Percentiles rank a stretch among this genome's conserved stretches.
phyloP scores from a whole-genome alignment of 345 rosid genomes.

The Ceriops tagal region DNA sequence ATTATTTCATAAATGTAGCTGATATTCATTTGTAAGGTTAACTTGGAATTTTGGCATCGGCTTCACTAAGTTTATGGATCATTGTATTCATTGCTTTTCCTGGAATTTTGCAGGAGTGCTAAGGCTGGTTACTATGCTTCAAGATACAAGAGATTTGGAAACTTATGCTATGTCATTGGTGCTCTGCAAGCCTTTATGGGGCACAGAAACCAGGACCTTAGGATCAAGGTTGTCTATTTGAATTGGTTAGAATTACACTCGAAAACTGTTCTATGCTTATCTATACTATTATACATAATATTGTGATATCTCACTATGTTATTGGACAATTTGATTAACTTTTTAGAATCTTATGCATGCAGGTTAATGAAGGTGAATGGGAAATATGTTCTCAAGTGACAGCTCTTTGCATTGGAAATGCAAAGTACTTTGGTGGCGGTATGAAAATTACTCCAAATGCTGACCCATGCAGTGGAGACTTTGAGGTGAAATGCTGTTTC shows the following conservation, averaged over 20 bases:
- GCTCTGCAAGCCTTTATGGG: slow-evolving; percentile 87
- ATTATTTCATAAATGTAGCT: slow-evolving; percentile 90
- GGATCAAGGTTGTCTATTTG: slow-evolving; percentile 52
- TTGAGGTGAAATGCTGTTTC: slow-evolving; percentile 55
- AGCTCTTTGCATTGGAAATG: slow-evolving; percentile 91
- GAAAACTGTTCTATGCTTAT: neutral
- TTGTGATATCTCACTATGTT: neutral
- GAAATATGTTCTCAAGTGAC: slow-evolving; percentile 68
- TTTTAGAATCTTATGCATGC: slow-evolving; percentile 15
- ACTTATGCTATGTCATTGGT: slow-evolving; percentile 81
- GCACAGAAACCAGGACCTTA: slow-evolving; percentile 68
- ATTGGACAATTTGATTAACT: slow-evolving; percentile 1
- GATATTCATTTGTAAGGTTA: slow-evolving; percentile 87
- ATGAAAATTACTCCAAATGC: slow-evolving; percentile 97
- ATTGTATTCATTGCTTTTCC: slow-evolving; percentile 13
- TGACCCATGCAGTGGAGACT: slow-evolving; percentile 63
- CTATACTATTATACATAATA: neutral
- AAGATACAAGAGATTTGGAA: slow-evolving; percentile 82
- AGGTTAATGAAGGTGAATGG: slow-evolving; percentile 90
- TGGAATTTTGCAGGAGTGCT: slow-evolving; percentile 69
- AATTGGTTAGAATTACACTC: neutral
- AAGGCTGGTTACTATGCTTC: slow-evolving; percentile 94
- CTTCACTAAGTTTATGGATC: slow-evolving; percentile 7
- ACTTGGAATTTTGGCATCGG: slow-evolving; percentile 16
- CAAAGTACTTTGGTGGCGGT: slow-evolving; percentile 94